Base-by-base conservation (phyloP, 345 rosid genomes). In the Salix koriyanagi region DNA sequence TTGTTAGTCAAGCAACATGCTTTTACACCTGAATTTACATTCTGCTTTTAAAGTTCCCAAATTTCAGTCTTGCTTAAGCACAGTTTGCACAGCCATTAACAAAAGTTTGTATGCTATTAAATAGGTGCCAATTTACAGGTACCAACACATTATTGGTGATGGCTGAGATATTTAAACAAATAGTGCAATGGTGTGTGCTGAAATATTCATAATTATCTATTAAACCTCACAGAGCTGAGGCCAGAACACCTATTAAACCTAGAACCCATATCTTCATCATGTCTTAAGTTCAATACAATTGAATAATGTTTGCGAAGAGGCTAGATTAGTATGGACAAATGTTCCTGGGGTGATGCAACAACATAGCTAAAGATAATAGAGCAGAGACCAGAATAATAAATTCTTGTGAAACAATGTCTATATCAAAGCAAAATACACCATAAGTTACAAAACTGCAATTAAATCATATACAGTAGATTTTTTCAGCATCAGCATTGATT, bases 321-420 rank as follows among this genome's bases (percentile, higher is more conserved):
- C 62, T 58, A 58, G 25, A 23, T n/a, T 56, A 56, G 10, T 25
- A 3, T n/a, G 3, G 28, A 58, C 13, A 58, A 58, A 26, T 58
- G 62, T n/a, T 58, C 98, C 97, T 96, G 98, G 77, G 93, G 96
- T 86, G 76, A 92, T 86, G 34, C 28, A 56, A 56, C 4, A 56
- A 9, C 13, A 9, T 58, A 9, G 85, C 76, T 54, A 98, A 96
- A 76, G 97, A 92, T 74, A 87, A 86, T 76, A 96, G 76, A 65
- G 89, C 90, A 41, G 94, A 84, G 76, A 93, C 87, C 19, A 0
- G 21, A 16, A 50, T 50, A 50, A 60, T 44, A 58, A n/a, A 23
- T 9, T 12, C 52, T 14, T 71, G 5, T 25, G 23, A 44, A 23
- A 26, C 1, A 39, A n/a, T 23, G 39, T 42, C 25, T 41, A 70